Base-by-base conservation (phyloP, 768 basidiomycete genomes). In the Cystofilobasidium capitatum region DNA sequence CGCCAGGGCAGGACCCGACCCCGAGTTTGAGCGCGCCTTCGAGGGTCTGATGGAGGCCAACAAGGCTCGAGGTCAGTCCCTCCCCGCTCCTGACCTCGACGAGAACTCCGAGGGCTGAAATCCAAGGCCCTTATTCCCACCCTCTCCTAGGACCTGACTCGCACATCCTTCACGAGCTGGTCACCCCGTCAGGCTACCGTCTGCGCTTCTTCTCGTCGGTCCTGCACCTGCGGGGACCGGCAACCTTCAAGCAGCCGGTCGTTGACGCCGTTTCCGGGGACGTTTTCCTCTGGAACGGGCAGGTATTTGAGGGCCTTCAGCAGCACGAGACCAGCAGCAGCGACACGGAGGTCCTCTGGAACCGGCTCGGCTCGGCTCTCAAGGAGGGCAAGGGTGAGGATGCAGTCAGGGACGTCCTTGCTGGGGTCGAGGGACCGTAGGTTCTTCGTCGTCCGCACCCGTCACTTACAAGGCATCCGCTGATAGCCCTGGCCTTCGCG, bases 251-350 rank as follows among this genome's bases (percentile, higher is more conserved):
- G 2, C 91, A 93, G 74, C 91, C 91, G 33, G 88, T 91, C 74
- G 72, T 77, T 16, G 37, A 35, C n/a, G 1, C 31, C 17, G 70
- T 76, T 39, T 79, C 79, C 17, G 84, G 82, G 9, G 81, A 86
- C 73, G 73, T 88, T 3, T 76, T 92, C 33, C 90, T 88, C 73
- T 92, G 88, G 87, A 91, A 90, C 73, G 90, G 91, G 69, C 88
- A 92, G 80, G 88, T 86, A 55, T 92, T 93, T 71, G 85, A 88
- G 70, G 90, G 90, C 8, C 72, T 89, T n/a, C 79, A 86, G 71
- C 55, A 36, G 44, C 44, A 22, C 33, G 57, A 31, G 35, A 26
- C 58, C 10, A 31, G 88, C 78, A 90, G 40, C 71, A 72, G 20
- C 66, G 70, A 82, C 1, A 86, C 90, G 70, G 91, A 91, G 71